A percentile compares a stretch with the other conserved stretches of the same genome.
These are phyloP conservation scores for Penicillium hordei DNA, from an alignment of 2,329 filamentous ascomycete genomes.

Conservation along the genomic window DNA sequence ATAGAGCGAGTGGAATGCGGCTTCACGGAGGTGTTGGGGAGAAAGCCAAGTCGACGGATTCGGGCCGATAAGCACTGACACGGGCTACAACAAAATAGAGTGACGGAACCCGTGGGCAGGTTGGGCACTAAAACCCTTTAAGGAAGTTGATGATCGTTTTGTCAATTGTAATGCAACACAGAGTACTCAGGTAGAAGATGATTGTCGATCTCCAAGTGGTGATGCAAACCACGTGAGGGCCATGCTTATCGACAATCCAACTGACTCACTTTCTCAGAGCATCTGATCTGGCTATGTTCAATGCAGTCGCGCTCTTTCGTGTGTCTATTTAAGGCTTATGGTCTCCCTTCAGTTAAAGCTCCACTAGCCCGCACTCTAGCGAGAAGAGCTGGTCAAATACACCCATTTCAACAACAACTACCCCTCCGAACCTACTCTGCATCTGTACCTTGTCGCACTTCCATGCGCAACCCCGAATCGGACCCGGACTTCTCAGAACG, in stretches of 20 bases:
- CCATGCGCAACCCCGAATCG: slow-evolving; percentile 30
- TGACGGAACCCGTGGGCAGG: not conserved
- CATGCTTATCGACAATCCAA: slow-evolving; percentile 22
- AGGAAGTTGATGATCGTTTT: not conserved
- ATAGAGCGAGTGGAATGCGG: slow-evolving; percentile 7
- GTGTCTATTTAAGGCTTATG: slow-evolving; percentile 19
- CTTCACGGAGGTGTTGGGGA: slow-evolving; percentile 17
- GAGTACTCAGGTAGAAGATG: not conserved
- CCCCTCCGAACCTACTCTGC: slow-evolving; percentile 10
- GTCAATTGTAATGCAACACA: not conserved
- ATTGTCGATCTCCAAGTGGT: slow-evolving; percentile 15
- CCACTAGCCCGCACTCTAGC: slow-evolving; percentile 18
- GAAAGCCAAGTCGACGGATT: slow-evolving; percentile 18
- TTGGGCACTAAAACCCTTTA: not conserved
- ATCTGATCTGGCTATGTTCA: slow-evolving; percentile 13
- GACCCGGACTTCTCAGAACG: slow-evolving; percentile 23
- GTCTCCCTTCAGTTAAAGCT: slow-evolving; percentile 11
- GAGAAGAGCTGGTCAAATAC: slow-evolving; percentile 10
- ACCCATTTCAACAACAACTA: slow-evolving; percentile 13
- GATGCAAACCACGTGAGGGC: slow-evolving; percentile 29
- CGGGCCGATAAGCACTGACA: slow-evolving; percentile 14
- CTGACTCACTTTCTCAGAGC: slow-evolving; percentile 13
- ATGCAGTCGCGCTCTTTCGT: slow-evolving; percentile 23
- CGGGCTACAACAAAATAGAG: not conserved
- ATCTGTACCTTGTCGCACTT: slow-evolving; percentile 15